Evolutionary conservation across 371 early-diverging fungal genomes (phyloP), one percentile per base, ranked within the genome.

Genomic region (Haplosporangium sp.): DNA sequence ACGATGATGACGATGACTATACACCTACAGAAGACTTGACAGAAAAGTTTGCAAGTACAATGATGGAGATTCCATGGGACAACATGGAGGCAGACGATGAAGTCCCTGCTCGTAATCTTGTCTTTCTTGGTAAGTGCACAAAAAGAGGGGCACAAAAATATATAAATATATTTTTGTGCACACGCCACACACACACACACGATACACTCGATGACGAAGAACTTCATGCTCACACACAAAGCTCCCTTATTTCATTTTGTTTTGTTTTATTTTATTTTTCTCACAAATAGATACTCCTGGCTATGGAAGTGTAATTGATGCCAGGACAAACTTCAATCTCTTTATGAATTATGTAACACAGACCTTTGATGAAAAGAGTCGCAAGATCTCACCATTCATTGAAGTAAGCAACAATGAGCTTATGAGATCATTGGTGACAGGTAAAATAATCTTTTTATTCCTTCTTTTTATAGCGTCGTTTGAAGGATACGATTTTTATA

Each of bases 61-160:
- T 76, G 83, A 78, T 71, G 69, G 76, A 62, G 66, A 72, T 74
- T 42, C 67, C 76, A 9, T 63, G 69, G 73, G 70, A 67, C 58
- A 86, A 86, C 63, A 76, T 84, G 77, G 77, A 85, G 19, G 75
- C 81, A n/a, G 83, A 76, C 69, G 82, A 71, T 61, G 73, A 82
- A 62, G 65, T 77, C 59, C 72, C 76, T 71, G 67, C 75, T 67
- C 60, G 86, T 75, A 85, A 60, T 76, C 86, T 74, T 45, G 87
- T 71, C 69, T 86, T 83, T 72, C 71, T 76, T 8, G 78, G 74
- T 73, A 68, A 45, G 72, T 57, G 27, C 10, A n/a, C 9, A 56
- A 11, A 6, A 34, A 11, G 39, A 2, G 20, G 34, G 2, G 15
- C 19, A 34, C 15, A 37, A 27, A 20, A 56, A 56, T 17, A 53